These are phyloP conservation scores for Fragilariopsis cylindrus DNA, from an alignment of 108 stramenopile genomes.

Conservation along the genomic window DNA sequence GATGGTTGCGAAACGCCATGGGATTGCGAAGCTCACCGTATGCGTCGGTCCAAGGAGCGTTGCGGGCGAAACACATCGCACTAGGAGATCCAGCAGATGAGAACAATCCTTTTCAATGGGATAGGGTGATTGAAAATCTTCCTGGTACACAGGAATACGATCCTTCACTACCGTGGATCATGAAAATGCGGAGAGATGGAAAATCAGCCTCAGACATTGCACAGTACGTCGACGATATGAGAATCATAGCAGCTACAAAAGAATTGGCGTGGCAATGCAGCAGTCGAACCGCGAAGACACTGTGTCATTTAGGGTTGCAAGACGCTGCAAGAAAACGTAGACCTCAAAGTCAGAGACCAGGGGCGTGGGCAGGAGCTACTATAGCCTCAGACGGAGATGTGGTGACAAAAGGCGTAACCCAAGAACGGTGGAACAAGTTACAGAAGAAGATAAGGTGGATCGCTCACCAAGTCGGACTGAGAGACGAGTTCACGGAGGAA, in stretches of 20 bases:
- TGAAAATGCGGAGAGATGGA: slow-evolving; percentile 33
- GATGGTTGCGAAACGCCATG: slow-evolving; percentile 43
- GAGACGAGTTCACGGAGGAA: background rate
- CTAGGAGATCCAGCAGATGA: slow-evolving; percentile 20
- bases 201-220: slow-evolving; percentile 37
- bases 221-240: slow-evolving; percentile 47
- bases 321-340: slow-evolving; percentile 51
- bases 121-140: slow-evolving; percentile 29
- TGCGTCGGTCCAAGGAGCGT: slow-evolving; percentile 8
- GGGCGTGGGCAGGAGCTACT: slow-evolving; percentile 55
- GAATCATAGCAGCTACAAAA: slow-evolving; percentile 9
- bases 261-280: slow-evolving; percentile 16
- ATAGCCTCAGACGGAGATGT: slow-evolving; percentile 18
- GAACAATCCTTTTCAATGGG: slow-evolving; percentile 41
- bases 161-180: slow-evolving; percentile 39
- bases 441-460: slow-evolving; percentile 26
- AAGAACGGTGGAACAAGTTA: slow-evolving; percentile 17
- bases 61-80: slow-evolving; percentile 15
- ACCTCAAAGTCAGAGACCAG: slow-evolving; percentile 18
- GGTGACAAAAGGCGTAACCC: slow-evolving; percentile 8
- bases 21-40: slow-evolving; percentile 45
- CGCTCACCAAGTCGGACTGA: too few relatives aligned
- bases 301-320: slow-evolving; percentile 51
- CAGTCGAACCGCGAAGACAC: background rate
- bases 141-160: slow-evolving; percentile 36